Conservation (phyloP, 306 rosid genomes). For the Cyclanthera cordifolia region DNA sequence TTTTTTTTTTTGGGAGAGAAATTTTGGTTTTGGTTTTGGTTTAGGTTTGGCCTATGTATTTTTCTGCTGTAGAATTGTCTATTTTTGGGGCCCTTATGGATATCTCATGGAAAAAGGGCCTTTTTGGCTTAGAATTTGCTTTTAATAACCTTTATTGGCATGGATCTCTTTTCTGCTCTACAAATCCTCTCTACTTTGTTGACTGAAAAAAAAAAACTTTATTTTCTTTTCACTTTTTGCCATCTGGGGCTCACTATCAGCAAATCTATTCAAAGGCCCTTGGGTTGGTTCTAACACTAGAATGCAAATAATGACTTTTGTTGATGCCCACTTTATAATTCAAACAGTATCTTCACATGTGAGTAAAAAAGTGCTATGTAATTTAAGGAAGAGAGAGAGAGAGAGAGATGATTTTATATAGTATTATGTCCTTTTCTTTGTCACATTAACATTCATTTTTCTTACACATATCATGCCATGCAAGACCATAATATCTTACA, state of each 20-base stretch:
- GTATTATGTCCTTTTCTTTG: no score
- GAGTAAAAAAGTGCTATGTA: neutral
- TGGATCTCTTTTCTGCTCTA: conserved; percentile 32
- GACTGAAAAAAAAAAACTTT: conserved; percentile 31
- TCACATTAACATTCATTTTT: neutral
- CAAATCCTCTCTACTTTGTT: conserved; percentile 32
- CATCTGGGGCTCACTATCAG: conserved; percentile 17
- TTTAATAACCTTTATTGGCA: conserved; percentile 53
- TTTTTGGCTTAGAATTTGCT: conserved; percentile 43
- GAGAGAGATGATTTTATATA: neutral
- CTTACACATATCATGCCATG: neutral
- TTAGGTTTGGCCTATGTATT: conserved; percentile 7
- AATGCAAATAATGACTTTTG: conserved; percentile 6
- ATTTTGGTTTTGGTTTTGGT: neutral
- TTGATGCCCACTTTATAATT: conserved; percentile 4
- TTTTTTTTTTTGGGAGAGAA: neutral
- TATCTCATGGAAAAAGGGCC: conserved; percentile 39
- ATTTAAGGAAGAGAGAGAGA: neutral
- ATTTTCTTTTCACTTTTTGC: conserved; percentile 18
- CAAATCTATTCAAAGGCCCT: conserved; percentile 5
- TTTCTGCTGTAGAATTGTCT: conserved; percentile 27
- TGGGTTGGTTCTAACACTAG: conserved; percentile 15
- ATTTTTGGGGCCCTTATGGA: conserved; percentile 28
- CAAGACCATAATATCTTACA: neutral
- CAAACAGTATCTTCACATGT: neutral